Percentiles rank a stretch among this genome's conserved stretches.
phyloP scores from a whole-genome alignment of 495 filamentous ascomycete genomes.

The Usnea hakonensis region DNA sequence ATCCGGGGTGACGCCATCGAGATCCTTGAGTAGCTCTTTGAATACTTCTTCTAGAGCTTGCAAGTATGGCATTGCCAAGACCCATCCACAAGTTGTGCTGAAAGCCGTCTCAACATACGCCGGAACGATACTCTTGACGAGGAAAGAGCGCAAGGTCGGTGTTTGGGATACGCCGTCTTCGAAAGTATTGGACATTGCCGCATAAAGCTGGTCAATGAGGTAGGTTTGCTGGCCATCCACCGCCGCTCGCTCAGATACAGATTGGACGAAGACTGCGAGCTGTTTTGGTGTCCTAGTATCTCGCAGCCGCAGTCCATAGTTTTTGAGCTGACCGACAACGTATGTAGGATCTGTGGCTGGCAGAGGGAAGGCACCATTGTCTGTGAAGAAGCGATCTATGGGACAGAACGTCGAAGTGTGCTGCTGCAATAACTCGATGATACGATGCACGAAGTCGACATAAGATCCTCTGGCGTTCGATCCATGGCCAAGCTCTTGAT shows the following conservation, averaged over 20 bases:
- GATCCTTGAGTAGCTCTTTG: conserved; percentile 38
- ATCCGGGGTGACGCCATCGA: conserved; percentile 39
- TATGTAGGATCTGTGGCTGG: conserved; percentile 59
- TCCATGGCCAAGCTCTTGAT: conserved; percentile 48
- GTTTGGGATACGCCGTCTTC: conserved; percentile 38
- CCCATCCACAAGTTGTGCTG: conserved; percentile 45
- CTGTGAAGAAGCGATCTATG: conserved; percentile 61
- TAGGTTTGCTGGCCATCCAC: conserved; percentile 53
- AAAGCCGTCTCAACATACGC: conserved; percentile 51
- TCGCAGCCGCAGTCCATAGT: conserved; percentile 53
- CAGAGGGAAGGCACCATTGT: conserved; percentile 56
- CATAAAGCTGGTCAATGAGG: conserved; percentile 49
- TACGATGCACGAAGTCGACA: conserved; percentile 57
- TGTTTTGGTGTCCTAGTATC: conserved; percentile 46
- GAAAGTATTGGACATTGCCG: conserved; percentile 45
- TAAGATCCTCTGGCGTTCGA: conserved; percentile 45
- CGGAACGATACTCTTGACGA: conserved; percentile 56
- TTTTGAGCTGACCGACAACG: conserved; percentile 57
- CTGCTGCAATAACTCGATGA: conserved; percentile 59
- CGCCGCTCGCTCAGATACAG: conserved; percentile 54
- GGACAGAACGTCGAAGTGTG: conserved; percentile 54
- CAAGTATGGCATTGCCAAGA: conserved; percentile 51
- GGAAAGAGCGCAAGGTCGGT: conserved; percentile 48
- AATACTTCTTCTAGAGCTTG: conserved; percentile 41
- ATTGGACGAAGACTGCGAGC: conserved; percentile 55